Evolutionary conservation across 768 basidiomycete species (phyloP).

Genomic region (Phanerodontia chrysosporium): DNA sequence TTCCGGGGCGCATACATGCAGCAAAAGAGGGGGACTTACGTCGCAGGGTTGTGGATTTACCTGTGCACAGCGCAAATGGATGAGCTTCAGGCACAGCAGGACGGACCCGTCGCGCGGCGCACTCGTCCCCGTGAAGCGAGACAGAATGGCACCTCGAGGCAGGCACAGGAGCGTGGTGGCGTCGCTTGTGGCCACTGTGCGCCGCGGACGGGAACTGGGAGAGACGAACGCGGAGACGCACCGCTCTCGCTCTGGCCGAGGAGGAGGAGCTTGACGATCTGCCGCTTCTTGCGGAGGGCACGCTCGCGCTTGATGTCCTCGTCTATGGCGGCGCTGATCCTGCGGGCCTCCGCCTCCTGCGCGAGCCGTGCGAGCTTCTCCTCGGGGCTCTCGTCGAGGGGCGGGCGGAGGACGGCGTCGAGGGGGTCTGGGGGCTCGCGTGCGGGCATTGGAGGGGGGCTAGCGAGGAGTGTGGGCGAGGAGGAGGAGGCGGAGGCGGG

Average conservation of each 20-base stretch:
- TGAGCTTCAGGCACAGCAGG: constrained; percentile 10
- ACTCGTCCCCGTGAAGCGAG: neutral
- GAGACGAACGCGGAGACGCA: constrained; percentile 30
- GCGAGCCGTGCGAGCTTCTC: constrained; percentile 48
- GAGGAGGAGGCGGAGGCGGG: neutral
- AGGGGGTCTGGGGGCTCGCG: constrained; percentile 50
- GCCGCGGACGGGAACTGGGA: neutral
- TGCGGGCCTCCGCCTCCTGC: constrained; percentile 61
- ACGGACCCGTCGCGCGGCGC: neutral
- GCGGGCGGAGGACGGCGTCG: constrained; percentile 60
- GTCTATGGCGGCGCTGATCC: constrained; percentile 67
- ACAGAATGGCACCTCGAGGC: neutral
- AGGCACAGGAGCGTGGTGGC: neutral
- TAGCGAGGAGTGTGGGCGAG: neutral
- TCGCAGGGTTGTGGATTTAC: constrained; percentile 77
- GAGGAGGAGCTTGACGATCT: constrained; percentile 66
- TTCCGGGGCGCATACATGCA: neutral
- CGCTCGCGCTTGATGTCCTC: constrained; percentile 66
- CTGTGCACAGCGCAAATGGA: constrained; percentile 31
- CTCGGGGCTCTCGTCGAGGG: constrained; percentile 60
- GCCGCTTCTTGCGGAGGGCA: constrained; percentile 52
- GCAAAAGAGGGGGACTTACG: constrained; percentile 48
- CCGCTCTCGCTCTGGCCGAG: constrained; percentile 84
- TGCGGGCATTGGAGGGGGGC: constrained; percentile 20
- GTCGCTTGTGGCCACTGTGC: neutral